Evolutionary conservation across 2,329 filamentous ascomycete species (phyloP), one percentile per base, ranked within the genome.

Genomic region (Helotiales sp.): DNA sequence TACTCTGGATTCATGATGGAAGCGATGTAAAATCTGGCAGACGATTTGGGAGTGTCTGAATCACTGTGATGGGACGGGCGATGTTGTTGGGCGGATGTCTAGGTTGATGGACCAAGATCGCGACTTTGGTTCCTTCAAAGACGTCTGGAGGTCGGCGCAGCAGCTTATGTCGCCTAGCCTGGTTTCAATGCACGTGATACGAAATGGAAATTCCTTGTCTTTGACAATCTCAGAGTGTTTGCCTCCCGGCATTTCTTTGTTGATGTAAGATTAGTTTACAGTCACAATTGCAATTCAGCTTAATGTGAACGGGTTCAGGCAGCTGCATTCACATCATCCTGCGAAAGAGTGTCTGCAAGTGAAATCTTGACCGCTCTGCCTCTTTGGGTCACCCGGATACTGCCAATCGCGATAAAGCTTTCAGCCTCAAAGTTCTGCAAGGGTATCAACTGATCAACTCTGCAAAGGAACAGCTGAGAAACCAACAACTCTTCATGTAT

Each of bases 1-100:
- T 84, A 95, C 90, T 95, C 90, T 75, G 90, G 90, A 83, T 95
- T 95, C 90, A 95, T 95, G 74, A 70, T 90, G 82, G 54, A 60
- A 40, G 51, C 27, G 59, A 24, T 48, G 19, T 48, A 55, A 30
- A 44, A 15, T 25, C 36, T 55, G 22, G 47, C 25, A 36, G 31
- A 30, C 31, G 46, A 24, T 15, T 49, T 53, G 6, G 10, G 30
- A 38, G 34, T 38, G 24, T 47, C 38, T 31, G 52, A 19, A 54
- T 56, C 40, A 24, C 36, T 29, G 38, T 47, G 60, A 58, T 60
- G 56, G 56, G 49, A 62, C 57, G 51, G 48, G 48, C 46, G 56
- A 59, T 59, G 55, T 50, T 54, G 57, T 48, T 53, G 53, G 54
- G 59, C 55, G 54, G 55, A 49, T 50, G 54, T 27, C 31, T 49